Conservation (phyloP, 2,329 filamentous ascomycete species). For the Alternaria conjuncta region DNA sequence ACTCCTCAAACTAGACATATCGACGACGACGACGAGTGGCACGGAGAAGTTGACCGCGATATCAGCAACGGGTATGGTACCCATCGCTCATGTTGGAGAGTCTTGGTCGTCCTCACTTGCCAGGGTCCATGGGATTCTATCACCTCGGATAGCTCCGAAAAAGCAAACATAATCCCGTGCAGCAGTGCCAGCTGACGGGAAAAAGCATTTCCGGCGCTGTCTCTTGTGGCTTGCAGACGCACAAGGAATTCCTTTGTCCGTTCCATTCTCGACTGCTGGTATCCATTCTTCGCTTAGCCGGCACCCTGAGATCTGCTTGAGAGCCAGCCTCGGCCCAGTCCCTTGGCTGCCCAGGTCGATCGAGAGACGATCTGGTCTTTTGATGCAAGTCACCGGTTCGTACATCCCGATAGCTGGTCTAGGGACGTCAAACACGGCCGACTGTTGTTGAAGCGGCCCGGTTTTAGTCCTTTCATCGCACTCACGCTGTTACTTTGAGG, state of each 20-base stretch:
- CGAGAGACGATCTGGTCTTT: neutral
- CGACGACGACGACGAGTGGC: neutral
- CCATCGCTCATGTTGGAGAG: neutral
- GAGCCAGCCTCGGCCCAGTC: neutral
- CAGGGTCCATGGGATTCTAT: neutral
- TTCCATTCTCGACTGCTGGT: neutral
- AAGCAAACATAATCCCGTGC: neutral
- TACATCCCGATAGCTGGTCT: neutral
- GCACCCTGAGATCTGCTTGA: neutral
- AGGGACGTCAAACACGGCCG: neutral
- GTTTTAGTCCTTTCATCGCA: neutral
- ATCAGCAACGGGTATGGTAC: neutral
- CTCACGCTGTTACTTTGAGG: constrained; percentile 40
- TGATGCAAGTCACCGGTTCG: neutral
- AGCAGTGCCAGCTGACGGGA: neutral
- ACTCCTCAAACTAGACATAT: neutral
- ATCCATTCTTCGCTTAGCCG: neutral
- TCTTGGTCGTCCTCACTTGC: neutral
- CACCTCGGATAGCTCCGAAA: neutral
- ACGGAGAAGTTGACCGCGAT: neutral
- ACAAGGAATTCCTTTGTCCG: neutral
- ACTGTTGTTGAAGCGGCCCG: neutral
- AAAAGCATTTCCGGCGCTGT: neutral
- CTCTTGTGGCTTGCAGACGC: neutral
- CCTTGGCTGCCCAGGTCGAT: neutral